Percentiles rank a stretch among this genome's conserved stretches.
Conservation (phyloP, 108 stramenopile genomes). For the Nitzschia sp. region DNA sequence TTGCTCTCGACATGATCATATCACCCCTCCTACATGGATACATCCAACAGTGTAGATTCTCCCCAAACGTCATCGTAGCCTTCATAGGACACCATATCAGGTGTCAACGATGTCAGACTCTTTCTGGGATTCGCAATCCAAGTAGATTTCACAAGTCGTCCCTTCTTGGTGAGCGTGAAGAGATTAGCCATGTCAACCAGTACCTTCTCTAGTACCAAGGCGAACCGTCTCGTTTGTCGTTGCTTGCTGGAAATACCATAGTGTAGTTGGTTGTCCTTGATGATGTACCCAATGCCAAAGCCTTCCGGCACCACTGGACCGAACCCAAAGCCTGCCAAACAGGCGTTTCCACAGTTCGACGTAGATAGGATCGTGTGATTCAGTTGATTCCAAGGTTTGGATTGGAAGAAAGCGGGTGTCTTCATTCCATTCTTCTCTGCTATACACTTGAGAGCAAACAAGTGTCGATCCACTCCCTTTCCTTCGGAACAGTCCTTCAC, state of each 20-base stretch:
- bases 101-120: background rate
- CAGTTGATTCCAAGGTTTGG: constrained; percentile 60
- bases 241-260: constrained; percentile 79
- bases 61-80: constrained; percentile 41
- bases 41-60: constrained; percentile 6
- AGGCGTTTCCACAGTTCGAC: constrained; percentile 86
- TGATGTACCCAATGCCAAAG: constrained; percentile 86
- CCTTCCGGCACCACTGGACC: constrained; percentile 79
- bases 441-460: constrained; percentile 81
- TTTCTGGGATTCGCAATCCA: background rate
- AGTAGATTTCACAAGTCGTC: constrained; percentile 6
- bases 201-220: constrained; percentile 45
- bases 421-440: constrained; percentile 61
- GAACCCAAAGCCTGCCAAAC: constrained; percentile 77
- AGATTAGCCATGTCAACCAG: constrained; percentile 28
- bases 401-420: constrained; percentile 72
- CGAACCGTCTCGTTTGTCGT: constrained; percentile 78
- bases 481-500: constrained; percentile 72
- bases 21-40: no score
- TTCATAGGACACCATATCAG: constrained; percentile 14
- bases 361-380: constrained; percentile 85
- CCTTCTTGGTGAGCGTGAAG: background rate
- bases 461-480: constrained; percentile 77
- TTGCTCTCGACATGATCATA: no score
- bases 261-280: constrained; percentile 70